These are phyloP conservation scores for Neurospora africana DNA, from an alignment of 495 filamentous ascomycete genomes.

Conservation along the genomic window DNA sequence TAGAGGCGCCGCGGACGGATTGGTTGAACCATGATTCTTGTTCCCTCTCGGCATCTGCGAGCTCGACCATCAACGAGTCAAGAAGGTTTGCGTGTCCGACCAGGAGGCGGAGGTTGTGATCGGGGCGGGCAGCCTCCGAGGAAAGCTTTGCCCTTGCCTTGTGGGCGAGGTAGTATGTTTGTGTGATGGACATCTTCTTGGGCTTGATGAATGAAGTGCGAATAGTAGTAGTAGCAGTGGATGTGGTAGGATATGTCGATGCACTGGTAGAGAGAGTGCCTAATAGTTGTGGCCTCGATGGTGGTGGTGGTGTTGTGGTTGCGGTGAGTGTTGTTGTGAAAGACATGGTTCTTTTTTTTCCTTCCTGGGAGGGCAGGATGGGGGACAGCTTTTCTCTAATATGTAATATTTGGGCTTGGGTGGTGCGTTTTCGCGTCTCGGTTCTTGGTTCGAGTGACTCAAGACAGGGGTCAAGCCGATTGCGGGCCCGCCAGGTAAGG, in stretches of 20 bases:
- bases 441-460: conserved; percentile 18
- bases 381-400: conserved; percentile 2
- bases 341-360: conserved; percentile 11
- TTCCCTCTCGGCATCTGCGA: conserved; percentile 86
- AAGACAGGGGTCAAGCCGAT: conserved; percentile 20
- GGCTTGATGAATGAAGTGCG: conserved; percentile 20
- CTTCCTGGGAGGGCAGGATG: conserved; percentile 9
- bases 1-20: conserved; percentile 67
- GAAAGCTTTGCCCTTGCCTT: conserved; percentile 93
- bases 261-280: neutral
- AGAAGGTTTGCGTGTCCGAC: conserved; percentile 97
- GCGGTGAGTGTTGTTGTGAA: conserved; percentile 12
- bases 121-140: conserved; percentile 72
- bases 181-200: conserved; percentile 87
- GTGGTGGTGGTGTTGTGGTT: conserved; percentile 8
- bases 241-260: conserved; percentile 1
- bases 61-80: conserved; percentile 89
- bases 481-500: conserved; percentile 14
- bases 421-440: conserved; percentile 13
- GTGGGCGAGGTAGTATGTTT: conserved; percentile 96
- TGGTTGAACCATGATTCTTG: conserved; percentile 98
- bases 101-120: conserved; percentile 88
- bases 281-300: conserved; percentile 5
- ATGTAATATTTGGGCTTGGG: conserved; percentile 13
- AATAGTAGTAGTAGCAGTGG: conserved; percentile 8